These are phyloP conservation scores for Oxytropis ochrocephala DNA, from an alignment of 306 rosid genomes.

Conservation along the genomic window DNA sequence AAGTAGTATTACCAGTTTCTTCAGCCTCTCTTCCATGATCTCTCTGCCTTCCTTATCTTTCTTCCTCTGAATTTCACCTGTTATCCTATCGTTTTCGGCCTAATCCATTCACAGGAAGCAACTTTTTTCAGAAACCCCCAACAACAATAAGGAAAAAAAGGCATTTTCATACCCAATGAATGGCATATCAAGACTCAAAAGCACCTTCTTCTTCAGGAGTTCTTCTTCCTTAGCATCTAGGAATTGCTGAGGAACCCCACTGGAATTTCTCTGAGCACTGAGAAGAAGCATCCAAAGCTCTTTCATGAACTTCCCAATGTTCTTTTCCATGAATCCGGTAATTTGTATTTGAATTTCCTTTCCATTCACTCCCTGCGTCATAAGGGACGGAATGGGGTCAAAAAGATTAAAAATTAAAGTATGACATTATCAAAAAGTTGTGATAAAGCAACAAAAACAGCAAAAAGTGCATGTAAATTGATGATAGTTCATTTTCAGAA, in stretches of 20 bases:
- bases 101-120: conserved; percentile 31
- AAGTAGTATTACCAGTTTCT: conserved; percentile 71
- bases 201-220: conserved; percentile 72
- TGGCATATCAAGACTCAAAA: background rate
- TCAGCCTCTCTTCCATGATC: conserved; percentile 55
- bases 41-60: conserved; percentile 78
- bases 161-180: background rate
- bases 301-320: conserved; percentile 94
- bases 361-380: conserved; percentile 38
- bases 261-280: conserved; percentile 86
- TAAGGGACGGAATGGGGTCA: background rate
- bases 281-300: conserved; percentile 92
- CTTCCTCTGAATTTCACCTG: conserved; percentile 79
- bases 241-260: conserved; percentile 97
- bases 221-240: conserved; percentile 96
- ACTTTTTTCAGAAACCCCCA: background rate
- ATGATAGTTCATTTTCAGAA: background rate
- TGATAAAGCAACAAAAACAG: background rate
- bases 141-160: background rate
- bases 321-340: conserved; percentile 97
- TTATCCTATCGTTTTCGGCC: conserved; percentile 78
- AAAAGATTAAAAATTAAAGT: background rate
- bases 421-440: background rate
- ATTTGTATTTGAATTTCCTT: conserved; percentile 68
- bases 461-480: background rate